A percentile compares a stretch with the other conserved stretches of the same genome.
Conservation (phyloP, 768 basidiomycete species). For the Rhizopogon vulgaris region DNA sequence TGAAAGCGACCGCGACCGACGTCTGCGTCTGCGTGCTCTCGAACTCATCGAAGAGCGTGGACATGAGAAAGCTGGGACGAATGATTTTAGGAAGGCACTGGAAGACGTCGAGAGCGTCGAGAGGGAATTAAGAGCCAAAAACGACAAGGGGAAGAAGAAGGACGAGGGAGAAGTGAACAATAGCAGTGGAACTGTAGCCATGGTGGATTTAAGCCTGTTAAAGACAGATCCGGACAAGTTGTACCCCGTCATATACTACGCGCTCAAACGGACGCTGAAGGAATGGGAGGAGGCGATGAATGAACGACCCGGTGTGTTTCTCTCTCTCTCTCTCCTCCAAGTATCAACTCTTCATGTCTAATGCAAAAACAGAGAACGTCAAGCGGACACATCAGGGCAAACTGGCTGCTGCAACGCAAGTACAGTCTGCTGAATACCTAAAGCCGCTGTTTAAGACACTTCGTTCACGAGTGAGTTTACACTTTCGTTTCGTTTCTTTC, state of each 20-base stretch:
- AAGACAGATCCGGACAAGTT: constrained; percentile 92
- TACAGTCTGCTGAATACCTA: constrained; percentile 92
- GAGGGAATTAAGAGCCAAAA: constrained; percentile 55
- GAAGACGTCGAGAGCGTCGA: constrained; percentile 84
- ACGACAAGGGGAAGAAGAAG: constrained; percentile 57
- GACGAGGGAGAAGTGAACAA: constrained; percentile 44
- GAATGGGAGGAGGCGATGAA: constrained; percentile 98
- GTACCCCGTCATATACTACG: constrained; percentile 96
- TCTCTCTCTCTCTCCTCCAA: neutral
- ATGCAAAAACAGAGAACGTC: constrained; percentile 53
- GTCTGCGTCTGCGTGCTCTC: constrained; percentile 83
- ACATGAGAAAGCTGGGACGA: constrained; percentile 76
- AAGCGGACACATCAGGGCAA: constrained; percentile 90
- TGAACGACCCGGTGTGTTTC: constrained; percentile 72
- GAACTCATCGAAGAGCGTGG: constrained; percentile 94
- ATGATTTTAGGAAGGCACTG: constrained; percentile 88
- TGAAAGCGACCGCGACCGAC: constrained; percentile 90
- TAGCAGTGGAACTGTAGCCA: constrained; percentile 30
- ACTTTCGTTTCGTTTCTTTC: neutral
- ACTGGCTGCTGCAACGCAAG: constrained; percentile 89
- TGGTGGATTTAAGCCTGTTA: constrained; percentile 75
- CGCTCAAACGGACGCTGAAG: constrained; percentile 84
- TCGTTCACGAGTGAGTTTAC: constrained; percentile 70
- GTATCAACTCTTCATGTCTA: neutral
- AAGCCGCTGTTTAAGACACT: constrained; percentile 94